Conservation (phyloP, 1,139 yeast species). For the Magnusiomyces clavatus region DNA sequence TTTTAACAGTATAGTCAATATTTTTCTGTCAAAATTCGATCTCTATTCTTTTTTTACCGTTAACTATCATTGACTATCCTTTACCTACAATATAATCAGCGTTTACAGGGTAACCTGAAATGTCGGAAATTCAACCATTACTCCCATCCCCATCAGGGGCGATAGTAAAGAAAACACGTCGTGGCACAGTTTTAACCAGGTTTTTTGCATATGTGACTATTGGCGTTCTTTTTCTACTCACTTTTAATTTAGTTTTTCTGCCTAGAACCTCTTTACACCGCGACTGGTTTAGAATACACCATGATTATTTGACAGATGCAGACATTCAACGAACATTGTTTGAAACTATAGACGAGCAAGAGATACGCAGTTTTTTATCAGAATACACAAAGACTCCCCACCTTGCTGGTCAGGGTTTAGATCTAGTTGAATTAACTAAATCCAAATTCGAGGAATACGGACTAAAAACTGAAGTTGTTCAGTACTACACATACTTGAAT, state of each 20-base stretch:
- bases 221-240: constrained; percentile 46
- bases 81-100: neutral
- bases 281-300: constrained; percentile 70
- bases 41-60: neutral
- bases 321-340: constrained; percentile 30
- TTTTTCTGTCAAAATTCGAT: neutral
- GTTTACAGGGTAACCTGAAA: neutral
- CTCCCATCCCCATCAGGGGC: constrained; percentile 5
- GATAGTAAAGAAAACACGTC: neutral
- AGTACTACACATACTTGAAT: constrained; percentile 53
- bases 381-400: constrained; percentile 55
- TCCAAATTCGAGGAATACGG: constrained; percentile 58
- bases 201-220: constrained; percentile 48
- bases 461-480: constrained; percentile 43
- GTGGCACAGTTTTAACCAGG: constrained; percentile 23
- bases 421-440: constrained; percentile 58
- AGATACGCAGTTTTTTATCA: constrained; percentile 26
- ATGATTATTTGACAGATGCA: constrained; percentile 21
- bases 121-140: constrained; percentile 4
- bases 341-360: constrained; percentile 22
- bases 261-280: constrained; percentile 83
- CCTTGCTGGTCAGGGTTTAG: constrained; percentile 62
- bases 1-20: neutral
- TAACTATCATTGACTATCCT: neutral
- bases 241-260: constrained; percentile 63